Evolutionary conservation across 2,329 filamentous ascomycete genomes (phyloP).

Genomic region (Venturia oleaginea): DNA sequence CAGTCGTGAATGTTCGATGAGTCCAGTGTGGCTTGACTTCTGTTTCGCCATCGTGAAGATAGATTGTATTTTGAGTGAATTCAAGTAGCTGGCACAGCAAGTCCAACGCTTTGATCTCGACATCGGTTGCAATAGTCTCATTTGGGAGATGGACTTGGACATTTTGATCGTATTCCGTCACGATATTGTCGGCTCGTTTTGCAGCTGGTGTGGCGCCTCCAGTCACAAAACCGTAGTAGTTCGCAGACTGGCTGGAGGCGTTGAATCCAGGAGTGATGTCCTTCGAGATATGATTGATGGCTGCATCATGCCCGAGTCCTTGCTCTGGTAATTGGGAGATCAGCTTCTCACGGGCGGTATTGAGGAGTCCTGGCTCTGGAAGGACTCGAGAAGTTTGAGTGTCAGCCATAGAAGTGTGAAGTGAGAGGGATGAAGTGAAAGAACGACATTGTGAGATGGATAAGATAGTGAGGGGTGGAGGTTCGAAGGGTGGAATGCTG

Average conservation of each 20-base stretch:
- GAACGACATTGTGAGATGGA: background rate
- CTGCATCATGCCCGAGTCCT: slow-evolving; percentile 36
- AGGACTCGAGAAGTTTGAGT: slow-evolving; percentile 22
- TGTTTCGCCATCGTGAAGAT: background rate
- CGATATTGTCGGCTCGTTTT: slow-evolving; percentile 74
- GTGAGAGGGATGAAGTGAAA: background rate
- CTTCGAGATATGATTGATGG: slow-evolving; percentile 34
- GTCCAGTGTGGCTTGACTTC: slow-evolving; percentile 49
- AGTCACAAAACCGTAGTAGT: slow-evolving; percentile 83
- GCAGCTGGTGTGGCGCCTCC: slow-evolving; percentile 74
- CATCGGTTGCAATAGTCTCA: slow-evolving; percentile 64
- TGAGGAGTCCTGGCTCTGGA: slow-evolving; percentile 24
- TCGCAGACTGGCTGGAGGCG: slow-evolving; percentile 43
- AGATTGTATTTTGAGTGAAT: background rate
- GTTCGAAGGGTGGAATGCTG: no score
- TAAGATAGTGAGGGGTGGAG: background rate
- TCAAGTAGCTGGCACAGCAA: slow-evolving; percentile 61
- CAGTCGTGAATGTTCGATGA: slow-evolving; percentile 74
- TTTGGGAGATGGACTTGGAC: slow-evolving; percentile 70
- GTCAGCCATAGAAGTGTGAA: background rate
- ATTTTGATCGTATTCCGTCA: slow-evolving; percentile 73
- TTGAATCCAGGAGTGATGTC: slow-evolving; percentile 53
- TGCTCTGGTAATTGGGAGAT: slow-evolving; percentile 26
- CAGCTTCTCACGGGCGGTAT: slow-evolving; percentile 27
- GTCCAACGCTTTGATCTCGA: slow-evolving; percentile 63